Conservation (phyloP, 176 grass and related monocot genomes). For the Ampelocalamus luodianensis region DNA sequence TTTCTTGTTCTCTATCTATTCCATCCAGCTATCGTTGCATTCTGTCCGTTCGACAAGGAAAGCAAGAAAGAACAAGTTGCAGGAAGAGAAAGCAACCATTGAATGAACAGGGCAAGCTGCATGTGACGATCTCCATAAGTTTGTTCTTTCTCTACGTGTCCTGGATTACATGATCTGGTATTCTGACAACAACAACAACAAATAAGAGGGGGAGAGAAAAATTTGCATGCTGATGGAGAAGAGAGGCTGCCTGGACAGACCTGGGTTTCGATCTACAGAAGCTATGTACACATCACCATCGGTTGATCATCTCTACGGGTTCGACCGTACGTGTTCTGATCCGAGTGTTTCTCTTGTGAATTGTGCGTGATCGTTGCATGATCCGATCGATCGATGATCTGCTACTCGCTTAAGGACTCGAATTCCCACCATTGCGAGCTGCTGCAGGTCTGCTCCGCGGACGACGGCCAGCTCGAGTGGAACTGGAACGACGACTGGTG, state of each 20-base stretch:
- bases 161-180: conserved; percentile 49
- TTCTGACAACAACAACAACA: background rate
- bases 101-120: background rate
- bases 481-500: conserved; percentile 63
- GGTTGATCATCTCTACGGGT: conserved; percentile 21
- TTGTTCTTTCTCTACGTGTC: conserved; percentile 43
- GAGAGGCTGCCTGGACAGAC: conserved; percentile 30
- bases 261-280: conserved; percentile 40
- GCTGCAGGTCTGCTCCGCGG: conserved; percentile 63
- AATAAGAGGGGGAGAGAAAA: background rate
- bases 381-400: background rate
- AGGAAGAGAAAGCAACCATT: background rate
- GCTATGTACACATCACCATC: conserved; percentile 54
- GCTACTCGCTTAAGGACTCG: conserved; percentile 72
- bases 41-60: background rate
- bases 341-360: background rate
- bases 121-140: conserved; percentile 47
- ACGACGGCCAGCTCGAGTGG: conserved; percentile 62
- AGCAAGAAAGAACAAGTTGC: background rate
- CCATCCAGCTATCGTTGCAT: conserved; percentile 1
- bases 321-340: background rate
- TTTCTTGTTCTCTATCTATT: conserved; percentile 15
- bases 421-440: conserved; percentile 92
- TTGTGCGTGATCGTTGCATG: background rate
- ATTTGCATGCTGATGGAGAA: conserved; percentile 20